Evolutionary conservation across 2,329 filamentous ascomycete species (phyloP).

Genomic region (Alternaria sp.): DNA sequence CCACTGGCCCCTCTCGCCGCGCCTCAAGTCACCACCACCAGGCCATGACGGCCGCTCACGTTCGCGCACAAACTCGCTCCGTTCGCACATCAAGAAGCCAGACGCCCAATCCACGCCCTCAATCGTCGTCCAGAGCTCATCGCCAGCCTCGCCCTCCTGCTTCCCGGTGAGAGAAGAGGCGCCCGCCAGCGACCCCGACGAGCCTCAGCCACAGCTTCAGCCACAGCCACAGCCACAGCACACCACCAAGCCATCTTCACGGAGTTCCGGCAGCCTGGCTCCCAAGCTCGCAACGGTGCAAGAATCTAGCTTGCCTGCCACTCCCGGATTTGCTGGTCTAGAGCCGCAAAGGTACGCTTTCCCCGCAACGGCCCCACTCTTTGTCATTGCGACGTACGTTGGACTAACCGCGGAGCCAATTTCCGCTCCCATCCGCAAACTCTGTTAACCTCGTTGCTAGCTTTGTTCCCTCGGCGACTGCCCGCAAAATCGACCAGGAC

Average conservation of each 20-base stretch:
- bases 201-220: constrained; percentile 41
- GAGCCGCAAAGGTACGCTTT: constrained; percentile 43
- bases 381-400: constrained; percentile 40
- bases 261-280: constrained; percentile 65
- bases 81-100: constrained; percentile 46
- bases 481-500: constrained; percentile 47
- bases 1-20: constrained; percentile 79
- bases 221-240: constrained; percentile 19
- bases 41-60: constrained; percentile 44
- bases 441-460: constrained; percentile 35
- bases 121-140: constrained; percentile 58
- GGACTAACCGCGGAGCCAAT: constrained; percentile 30
- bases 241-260: constrained; percentile 55
- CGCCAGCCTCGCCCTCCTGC: constrained; percentile 51
- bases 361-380: constrained; percentile 43
- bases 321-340: constrained; percentile 62
- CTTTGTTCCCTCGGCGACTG: constrained; percentile 27
- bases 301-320: constrained; percentile 78
- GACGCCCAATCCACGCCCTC: constrained; percentile 50
- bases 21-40: constrained; percentile 76
- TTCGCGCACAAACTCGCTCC: constrained; percentile 57
- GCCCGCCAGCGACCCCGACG: constrained; percentile 47
- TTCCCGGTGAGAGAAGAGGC: constrained; percentile 41
- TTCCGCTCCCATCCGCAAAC: constrained; percentile 26
- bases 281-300: constrained; percentile 87